Percentiles rank a stretch among this genome's conserved stretches.
These are phyloP conservation scores for Entomortierella chlamydospora DNA, from an alignment of 192 early-diverging fungal genomes.

Conservation along the genomic window DNA sequence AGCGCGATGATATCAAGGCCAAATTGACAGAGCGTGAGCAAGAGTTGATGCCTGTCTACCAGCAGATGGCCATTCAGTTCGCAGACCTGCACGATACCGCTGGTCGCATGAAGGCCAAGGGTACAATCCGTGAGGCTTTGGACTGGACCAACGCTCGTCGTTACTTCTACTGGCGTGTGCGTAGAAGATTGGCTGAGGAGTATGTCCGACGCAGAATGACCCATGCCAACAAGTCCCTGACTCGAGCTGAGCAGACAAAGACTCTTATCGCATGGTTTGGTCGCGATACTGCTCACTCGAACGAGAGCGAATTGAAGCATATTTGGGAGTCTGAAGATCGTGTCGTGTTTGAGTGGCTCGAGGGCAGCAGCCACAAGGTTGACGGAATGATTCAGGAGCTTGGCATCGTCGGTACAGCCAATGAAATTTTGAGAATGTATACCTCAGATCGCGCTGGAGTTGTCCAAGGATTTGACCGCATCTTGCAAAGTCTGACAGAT, in stretches of 20 bases:
- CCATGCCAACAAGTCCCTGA: conserved; percentile 57
- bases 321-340: conserved; percentile 71
- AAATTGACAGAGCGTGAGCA: conserved; percentile 87
- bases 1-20: conserved; percentile 75
- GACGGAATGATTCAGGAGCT: conserved; percentile 52
- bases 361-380: conserved; percentile 52
- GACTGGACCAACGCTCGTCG: conserved; percentile 83
- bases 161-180: conserved; percentile 95
- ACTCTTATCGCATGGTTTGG: conserved; percentile 75
- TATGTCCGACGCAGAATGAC: conserved; percentile 72
- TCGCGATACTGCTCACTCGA: conserved; percentile 55
- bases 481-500: conserved; percentile 42
- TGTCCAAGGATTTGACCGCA: conserved; percentile 51
- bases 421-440: conserved; percentile 48
- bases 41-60: conserved; percentile 89
- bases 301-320: conserved; percentile 43
- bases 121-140: conserved; percentile 81
- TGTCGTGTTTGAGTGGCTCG: conserved; percentile 71
- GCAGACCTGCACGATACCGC: conserved; percentile 98
- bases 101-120: conserved; percentile 96
- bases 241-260: conserved; percentile 63
- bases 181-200: conserved; percentile 85
- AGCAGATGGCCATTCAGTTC: conserved; percentile 94
- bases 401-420: conserved; percentile 16
- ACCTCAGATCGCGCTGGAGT: conserved; percentile 50